Evolutionary conservation across 352 stramenopile genomes (phyloP), one percentile per base, ranked within the genome.

Genomic region (Elongisporangium anandrum): DNA sequence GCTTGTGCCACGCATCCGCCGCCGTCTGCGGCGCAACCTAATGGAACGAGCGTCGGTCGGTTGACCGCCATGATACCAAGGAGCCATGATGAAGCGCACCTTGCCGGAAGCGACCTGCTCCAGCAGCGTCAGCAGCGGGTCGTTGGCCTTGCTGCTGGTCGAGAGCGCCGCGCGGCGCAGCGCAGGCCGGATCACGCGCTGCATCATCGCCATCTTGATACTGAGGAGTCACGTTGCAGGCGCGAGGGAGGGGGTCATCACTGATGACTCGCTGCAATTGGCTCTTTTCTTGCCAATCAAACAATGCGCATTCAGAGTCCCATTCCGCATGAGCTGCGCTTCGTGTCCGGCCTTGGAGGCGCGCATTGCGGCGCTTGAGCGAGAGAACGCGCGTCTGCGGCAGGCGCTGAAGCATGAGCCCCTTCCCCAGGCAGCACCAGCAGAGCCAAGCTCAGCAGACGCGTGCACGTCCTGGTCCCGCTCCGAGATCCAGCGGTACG

Each of bases 401-500:
- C 34, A 29, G 4, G 9, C 6, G 4, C 51, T 70, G n/a, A 26
- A 51, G n/a, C 54, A 57, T 10, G 39, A 61, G 48, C 47, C 15
- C 19, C 12, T 3, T 19, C n/a, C 8, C n/a, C 19, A 47, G 4
- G 8, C 17, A 17, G 29, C 49, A 9, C 21, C 49, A 20, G 41
- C 19, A 1, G 34, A 48, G 23, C 7, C 15, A 24, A 6, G 48
- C 9, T 10, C 49, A 19, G 12, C 34, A 7, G 16, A 55, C 13
- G 29, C 56, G 50, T 85, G 60, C 23, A 86, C 80, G n/a, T 53
- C 63, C 2, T 75, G 89, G 53, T 77, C 77, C 9, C 75, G 62
- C 5, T 9, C 61, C 13, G 77, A 92, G 34, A 57, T 92, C 45
- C 66, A 93, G 61, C 83, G 96, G 38, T 99, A 99, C 75, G 95